Evolutionary conservation across 2,329 filamentous ascomycete species (phyloP).

Genomic region (Botrytis medusae): DNA sequence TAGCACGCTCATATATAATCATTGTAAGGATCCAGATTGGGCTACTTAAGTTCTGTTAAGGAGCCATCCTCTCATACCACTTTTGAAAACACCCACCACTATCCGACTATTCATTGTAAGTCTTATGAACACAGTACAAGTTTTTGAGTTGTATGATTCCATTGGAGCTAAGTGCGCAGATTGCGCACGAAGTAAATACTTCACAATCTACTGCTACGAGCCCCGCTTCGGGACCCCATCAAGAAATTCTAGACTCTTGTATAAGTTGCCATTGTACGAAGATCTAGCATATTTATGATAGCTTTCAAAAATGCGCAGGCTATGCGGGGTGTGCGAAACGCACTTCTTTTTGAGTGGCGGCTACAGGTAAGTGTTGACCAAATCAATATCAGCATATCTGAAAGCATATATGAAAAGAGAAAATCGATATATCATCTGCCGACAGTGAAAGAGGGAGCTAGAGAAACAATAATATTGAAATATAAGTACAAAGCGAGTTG

Average conservation of each 20-base stretch:
- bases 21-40: too few species aligned
- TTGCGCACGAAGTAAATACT: background rate
- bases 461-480: background rate
- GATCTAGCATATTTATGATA: background rate
- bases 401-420: background rate
- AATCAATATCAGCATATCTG: background rate
- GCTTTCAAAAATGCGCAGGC: background rate
- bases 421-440: background rate
- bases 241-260: background rate
- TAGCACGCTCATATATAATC: too few species aligned
- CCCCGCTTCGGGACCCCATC: background rate
- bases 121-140: background rate
- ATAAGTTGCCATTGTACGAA: background rate
- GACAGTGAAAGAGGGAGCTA: fast-evolving
- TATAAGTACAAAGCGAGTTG: too few species aligned
- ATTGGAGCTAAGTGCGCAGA: background rate
- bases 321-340: background rate
- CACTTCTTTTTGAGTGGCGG: background rate
- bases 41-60: too few species aligned
- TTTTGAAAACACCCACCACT: background rate
- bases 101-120: background rate
- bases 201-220: background rate
- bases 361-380: background rate
- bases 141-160: background rate
- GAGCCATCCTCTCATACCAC: too few species aligned